Evolutionary conservation across 768 basidiomycete genomes (phyloP).

Genomic region (Pisolithus orientalis): DNA sequence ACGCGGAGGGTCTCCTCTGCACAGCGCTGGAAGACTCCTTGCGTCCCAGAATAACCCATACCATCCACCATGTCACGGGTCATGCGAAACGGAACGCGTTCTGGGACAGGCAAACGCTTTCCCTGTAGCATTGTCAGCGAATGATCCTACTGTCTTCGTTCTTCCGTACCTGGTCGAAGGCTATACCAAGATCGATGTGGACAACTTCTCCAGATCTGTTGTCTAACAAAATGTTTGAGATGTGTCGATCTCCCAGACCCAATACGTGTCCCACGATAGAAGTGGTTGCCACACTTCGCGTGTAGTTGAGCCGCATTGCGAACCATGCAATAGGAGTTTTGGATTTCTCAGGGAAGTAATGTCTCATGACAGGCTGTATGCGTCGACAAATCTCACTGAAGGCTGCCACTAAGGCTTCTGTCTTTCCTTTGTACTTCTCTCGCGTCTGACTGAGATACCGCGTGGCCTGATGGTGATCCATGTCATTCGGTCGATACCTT

Average conservation of each 20-base stretch:
- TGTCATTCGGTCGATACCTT: slow-evolving; percentile 66
- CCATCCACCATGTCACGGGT: slow-evolving; percentile 94
- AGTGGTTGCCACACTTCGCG: slow-evolving; percentile 87
- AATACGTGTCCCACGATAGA: slow-evolving; percentile 92
- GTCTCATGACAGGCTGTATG: slow-evolving; percentile 85
- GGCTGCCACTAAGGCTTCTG: slow-evolving; percentile 26
- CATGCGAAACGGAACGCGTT: slow-evolving; percentile 91
- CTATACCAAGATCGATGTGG: slow-evolving; percentile 95
- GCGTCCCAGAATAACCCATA: slow-evolving; percentile 82
- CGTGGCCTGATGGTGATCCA: slow-evolving; percentile 28
- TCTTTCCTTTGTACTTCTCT: slow-evolving; percentile 22
- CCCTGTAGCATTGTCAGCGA: slow-evolving; percentile 44
- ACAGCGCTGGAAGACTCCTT: slow-evolving; percentile 93
- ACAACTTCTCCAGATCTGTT: slow-evolving; percentile 78
- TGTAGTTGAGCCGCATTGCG: slow-evolving; percentile 81
- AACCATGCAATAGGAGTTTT: slow-evolving; percentile 91
- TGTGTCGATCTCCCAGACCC: slow-evolving; percentile 90
- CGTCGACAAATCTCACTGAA: slow-evolving; percentile 35
- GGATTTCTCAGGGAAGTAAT: slow-evolving; percentile 89
- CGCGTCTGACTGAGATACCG: slow-evolving; percentile 27
- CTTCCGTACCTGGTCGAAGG: slow-evolving; percentile 80
- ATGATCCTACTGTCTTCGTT: not conserved
- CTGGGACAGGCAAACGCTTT: slow-evolving; percentile 69
- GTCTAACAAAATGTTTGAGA: slow-evolving; percentile 89
- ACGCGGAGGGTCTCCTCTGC: slow-evolving; percentile 94